Percentiles rank a stretch among this genome's conserved stretches.
Conservation (phyloP, 257 asterid genomes). For the Plectranthus barbatus region DNA sequence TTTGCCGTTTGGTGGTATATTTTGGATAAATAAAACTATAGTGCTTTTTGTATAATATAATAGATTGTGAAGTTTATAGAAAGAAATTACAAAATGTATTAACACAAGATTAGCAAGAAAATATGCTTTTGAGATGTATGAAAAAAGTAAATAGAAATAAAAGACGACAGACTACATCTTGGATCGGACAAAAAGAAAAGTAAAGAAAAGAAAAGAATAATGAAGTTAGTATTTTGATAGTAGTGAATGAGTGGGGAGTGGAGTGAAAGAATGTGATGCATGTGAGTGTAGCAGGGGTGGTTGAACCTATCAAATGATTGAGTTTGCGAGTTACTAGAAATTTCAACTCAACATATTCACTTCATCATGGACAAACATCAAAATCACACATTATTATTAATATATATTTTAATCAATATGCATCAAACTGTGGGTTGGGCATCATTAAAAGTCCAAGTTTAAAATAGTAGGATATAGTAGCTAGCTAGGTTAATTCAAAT, state of each 20-base stretch:
- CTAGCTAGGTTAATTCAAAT: background rate
- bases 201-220: too few relatives aligned
- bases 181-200: too few relatives aligned
- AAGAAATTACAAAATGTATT: too few relatives aligned
- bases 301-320: slow-evolving; percentile 57
- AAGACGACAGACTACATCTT: too few relatives aligned
- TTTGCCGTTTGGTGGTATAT: too few relatives aligned
- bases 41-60: too few relatives aligned
- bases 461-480: slow-evolving; percentile 6
- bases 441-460: slow-evolving; percentile 7
- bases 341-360: background rate
- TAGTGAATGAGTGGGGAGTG: slow-evolving; percentile 9
- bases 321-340: slow-evolving; percentile 13
- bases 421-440: slow-evolving; percentile 7
- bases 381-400: background rate
- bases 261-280: slow-evolving; percentile 38
- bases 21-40: too few relatives aligned
- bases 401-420: background rate
- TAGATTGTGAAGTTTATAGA: too few relatives aligned
- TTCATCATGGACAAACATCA: slow-evolving; percentile 12
- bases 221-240: background rate
- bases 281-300: slow-evolving; percentile 50
- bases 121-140: too few relatives aligned
- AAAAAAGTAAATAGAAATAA: too few relatives aligned
- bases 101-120: too few relatives aligned